phyloP scores from a whole-genome alignment of 2,329 filamentous ascomycete genomes.

The Hypoxylon sp. region DNA sequence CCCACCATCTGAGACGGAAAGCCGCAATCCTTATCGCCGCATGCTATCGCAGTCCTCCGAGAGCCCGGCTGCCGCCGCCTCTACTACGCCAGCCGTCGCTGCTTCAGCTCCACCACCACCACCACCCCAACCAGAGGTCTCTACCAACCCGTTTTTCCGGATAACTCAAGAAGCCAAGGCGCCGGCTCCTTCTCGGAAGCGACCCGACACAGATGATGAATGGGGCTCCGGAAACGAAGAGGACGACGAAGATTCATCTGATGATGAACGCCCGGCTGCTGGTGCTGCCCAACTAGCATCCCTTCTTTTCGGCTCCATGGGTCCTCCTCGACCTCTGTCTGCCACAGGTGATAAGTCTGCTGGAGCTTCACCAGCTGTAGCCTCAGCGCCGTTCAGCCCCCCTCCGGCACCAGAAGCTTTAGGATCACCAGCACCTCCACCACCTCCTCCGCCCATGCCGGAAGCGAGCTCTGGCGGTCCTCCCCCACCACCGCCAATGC shows the following conservation, averaged over 20 bases:
- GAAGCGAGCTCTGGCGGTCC: conserved; percentile 54
- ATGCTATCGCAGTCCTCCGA: conserved; percentile 82
- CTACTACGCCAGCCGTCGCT: conserved; percentile 61
- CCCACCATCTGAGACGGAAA: conserved; percentile 77
- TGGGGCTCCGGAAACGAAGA: conserved; percentile 85
- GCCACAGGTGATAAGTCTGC: conserved; percentile 80
- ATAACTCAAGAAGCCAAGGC: conserved; percentile 76
- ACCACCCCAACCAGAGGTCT: conserved; percentile 68
- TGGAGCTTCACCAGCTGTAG: conserved; percentile 58
- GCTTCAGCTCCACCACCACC: conserved; percentile 60
- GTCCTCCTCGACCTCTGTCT: conserved; percentile 88
- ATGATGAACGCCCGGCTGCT: conserved; percentile 83
- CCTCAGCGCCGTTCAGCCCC: conserved; percentile 56
- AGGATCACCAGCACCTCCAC: conserved; percentile 54
- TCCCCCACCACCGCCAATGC: conserved; percentile 59
- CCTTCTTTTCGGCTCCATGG: conserved; percentile 97
- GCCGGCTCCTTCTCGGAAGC: conserved; percentile 66
- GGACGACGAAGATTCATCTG: conserved; percentile 77
- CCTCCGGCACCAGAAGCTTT: conserved; percentile 53
- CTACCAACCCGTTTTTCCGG: conserved; percentile 97
- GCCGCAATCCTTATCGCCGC: conserved; percentile 95
- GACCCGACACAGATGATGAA: conserved; percentile 73
- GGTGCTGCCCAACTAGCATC: conserved; percentile 93
- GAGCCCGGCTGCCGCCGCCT: conserved; percentile 61
- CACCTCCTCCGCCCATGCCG: conserved; percentile 59